These are phyloP conservation scores for Myxozyma monticola DNA, from an alignment of 805 yeast species.

Conservation along the genomic window DNA sequence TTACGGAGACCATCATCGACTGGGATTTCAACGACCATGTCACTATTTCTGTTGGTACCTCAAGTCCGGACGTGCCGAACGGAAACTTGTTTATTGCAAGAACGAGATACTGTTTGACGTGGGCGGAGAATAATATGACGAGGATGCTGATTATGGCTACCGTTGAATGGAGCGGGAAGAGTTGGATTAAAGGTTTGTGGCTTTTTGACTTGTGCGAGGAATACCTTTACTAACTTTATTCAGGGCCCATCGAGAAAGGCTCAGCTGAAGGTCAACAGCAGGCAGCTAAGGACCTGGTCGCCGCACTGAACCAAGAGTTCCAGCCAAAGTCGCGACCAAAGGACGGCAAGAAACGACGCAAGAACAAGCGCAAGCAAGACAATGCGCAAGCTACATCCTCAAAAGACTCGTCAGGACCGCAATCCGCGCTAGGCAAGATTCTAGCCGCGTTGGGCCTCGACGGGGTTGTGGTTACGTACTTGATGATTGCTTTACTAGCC, in stretches of 20 bases:
- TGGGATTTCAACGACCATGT: slow-evolving; percentile 57
- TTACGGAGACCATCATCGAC: slow-evolving; percentile 61
- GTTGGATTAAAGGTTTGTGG: slow-evolving; percentile 74
- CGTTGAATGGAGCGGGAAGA: slow-evolving; percentile 85
- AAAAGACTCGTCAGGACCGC: background rate
- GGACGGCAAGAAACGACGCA: slow-evolving; percentile 9
- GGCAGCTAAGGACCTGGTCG: slow-evolving; percentile 54
- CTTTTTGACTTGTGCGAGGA: background rate
- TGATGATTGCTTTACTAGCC: slow-evolving; percentile 8
- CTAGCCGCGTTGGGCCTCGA: slow-evolving; percentile 4
- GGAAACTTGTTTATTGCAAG: slow-evolving; percentile 78
- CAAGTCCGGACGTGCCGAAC: slow-evolving; percentile 93
- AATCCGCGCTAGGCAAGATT: too few species aligned
- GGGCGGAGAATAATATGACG: slow-evolving; percentile 70
- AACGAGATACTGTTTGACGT: slow-evolving; percentile 69
- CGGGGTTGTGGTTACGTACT: slow-evolving; percentile 15
- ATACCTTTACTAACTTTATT: background rate
- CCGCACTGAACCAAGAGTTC: slow-evolving; percentile 38
- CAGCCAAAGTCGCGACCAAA: slow-evolving; percentile 14
- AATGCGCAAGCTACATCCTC: slow-evolving; percentile 1
- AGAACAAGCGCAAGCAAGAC: background rate
- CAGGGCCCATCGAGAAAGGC: slow-evolving; percentile 73
- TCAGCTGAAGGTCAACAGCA: slow-evolving; percentile 76
- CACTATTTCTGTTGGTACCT: slow-evolving; percentile 60
- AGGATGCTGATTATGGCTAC: slow-evolving; percentile 63